A percentile compares a stretch with the other conserved stretches of the same genome.
Evolutionary conservation across 2,329 filamentous ascomycete species (phyloP).

Genomic region (Sporothrix globosa): DNA sequence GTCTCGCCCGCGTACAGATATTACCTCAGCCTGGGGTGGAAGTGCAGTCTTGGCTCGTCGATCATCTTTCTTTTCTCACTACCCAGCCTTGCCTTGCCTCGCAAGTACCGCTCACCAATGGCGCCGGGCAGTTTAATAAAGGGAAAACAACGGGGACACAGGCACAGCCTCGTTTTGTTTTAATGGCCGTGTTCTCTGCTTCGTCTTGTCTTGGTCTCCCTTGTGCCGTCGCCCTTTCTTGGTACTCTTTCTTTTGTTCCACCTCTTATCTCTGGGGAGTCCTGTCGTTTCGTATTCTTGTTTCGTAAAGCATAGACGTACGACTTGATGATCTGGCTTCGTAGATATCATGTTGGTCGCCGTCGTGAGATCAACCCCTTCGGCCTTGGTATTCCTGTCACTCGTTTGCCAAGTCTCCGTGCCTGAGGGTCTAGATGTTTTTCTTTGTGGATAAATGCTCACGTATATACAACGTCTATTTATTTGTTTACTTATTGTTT

Average conservation of each 20-base stretch:
- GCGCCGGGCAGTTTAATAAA: neutral
- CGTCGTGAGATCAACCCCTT: neutral
- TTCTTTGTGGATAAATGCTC: neutral
- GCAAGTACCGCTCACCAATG: neutral
- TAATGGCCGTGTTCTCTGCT: neutral
- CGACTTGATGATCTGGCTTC: neutral
- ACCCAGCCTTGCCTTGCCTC: slow-evolving; percentile 22
- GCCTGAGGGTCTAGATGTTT: neutral
- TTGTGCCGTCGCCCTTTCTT: slow-evolving; percentile 5
- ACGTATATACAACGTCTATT: no score
- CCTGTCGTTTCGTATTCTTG: slow-evolving; percentile 7
- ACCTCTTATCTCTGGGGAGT: neutral
- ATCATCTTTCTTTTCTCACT: neutral
- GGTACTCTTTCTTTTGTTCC: neutral
- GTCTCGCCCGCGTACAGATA: slow-evolving; percentile 1
- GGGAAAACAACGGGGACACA: neutral
- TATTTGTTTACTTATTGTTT: no score
- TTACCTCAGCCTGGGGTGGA: neutral
- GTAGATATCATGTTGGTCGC: neutral
- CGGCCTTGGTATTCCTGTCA: slow-evolving; percentile 17
- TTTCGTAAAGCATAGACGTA: neutral
- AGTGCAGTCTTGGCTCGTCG: slow-evolving; percentile 18
- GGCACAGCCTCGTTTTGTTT: slow-evolving; percentile 13
- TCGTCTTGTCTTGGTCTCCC: slow-evolving; percentile 11
- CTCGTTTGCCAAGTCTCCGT: slow-evolving; percentile 11